Percentiles rank a stretch among this genome's conserved stretches.
These are phyloP conservation scores for Ceratobasidium papillatum DNA, from an alignment of 1,284 basidiomycete species.

Conservation along the genomic window DNA sequence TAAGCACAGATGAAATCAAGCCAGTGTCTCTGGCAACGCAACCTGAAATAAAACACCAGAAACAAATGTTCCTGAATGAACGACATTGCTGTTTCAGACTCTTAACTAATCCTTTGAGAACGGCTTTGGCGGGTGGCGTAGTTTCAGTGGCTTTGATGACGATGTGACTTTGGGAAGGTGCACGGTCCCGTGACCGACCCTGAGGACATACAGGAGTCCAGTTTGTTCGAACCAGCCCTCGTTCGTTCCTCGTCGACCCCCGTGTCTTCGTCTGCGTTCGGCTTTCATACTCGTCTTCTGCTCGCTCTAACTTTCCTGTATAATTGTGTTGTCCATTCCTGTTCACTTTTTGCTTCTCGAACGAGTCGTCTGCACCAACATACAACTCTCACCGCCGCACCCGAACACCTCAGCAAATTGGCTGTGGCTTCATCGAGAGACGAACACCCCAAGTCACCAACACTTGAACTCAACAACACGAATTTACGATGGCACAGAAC, in stretches of 20 bases:
- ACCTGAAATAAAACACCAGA: no score
- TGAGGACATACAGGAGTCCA: slow-evolving; percentile 38
- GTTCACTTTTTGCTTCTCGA: slow-evolving; percentile 39
- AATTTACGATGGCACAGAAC: slow-evolving; percentile 38
- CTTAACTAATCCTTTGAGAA: background rate
- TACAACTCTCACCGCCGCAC: slow-evolving; percentile 35
- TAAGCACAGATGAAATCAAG: background rate
- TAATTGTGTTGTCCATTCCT: slow-evolving; percentile 38
- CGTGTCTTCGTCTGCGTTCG: slow-evolving; percentile 36
- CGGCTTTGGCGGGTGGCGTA: slow-evolving; percentile 15
- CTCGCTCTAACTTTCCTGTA: slow-evolving; percentile 39
- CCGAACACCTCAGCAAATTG: background rate
- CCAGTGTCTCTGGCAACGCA: background rate
- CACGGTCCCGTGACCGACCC: slow-evolving; percentile 36
- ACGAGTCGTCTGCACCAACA: slow-evolving; percentile 36
- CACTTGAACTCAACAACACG: slow-evolving; percentile 27
- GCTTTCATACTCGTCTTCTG: slow-evolving; percentile 35
- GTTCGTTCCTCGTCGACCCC: slow-evolving; percentile 38
- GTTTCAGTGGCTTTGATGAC: slow-evolving; percentile 8
- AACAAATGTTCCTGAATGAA: background rate
- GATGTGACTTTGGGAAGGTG: slow-evolving; percentile 17
- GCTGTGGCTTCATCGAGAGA: slow-evolving; percentile 18
- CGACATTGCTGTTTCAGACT: background rate
- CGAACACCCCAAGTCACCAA: slow-evolving; percentile 23
- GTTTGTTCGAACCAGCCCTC: slow-evolving; percentile 33